A percentile compares a stretch with the other conserved stretches of the same genome.
Conservation (phyloP, 2,329 filamentous ascomycete species). For the Helotiales sp. region DNA sequence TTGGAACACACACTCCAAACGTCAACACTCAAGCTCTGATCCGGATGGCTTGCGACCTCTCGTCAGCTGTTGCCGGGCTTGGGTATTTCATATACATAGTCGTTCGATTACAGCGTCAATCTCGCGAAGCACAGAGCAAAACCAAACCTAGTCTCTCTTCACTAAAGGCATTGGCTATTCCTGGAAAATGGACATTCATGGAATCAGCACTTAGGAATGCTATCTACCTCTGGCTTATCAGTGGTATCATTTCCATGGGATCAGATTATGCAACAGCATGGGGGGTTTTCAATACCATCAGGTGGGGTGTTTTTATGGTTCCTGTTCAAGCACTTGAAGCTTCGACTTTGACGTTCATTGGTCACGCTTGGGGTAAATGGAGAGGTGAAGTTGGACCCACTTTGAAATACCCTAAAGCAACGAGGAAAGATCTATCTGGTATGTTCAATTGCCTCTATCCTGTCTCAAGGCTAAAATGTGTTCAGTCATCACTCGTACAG, state of each 20-base stretch:
- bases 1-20: conserved; percentile 52
- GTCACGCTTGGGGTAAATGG: conserved; percentile 63
- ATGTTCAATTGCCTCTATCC: conserved; percentile 7
- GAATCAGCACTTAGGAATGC: conserved; percentile 69
- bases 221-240: conserved; percentile 70
- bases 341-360: conserved; percentile 63
- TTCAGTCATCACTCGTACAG: conserved; percentile 49
- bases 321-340: conserved; percentile 67
- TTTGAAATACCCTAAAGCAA: conserved; percentile 33
- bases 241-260: conserved; percentile 62
- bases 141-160: conserved; percentile 42
- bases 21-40: conserved; percentile 66
- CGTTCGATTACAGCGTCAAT: conserved; percentile 10
- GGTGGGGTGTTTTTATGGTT: conserved; percentile 75
- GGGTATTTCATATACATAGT: conserved; percentile 54
- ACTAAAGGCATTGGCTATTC: conserved; percentile 52
- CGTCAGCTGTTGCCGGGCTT: conserved; percentile 55
- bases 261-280: conserved; percentile 68
- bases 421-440: conserved; percentile 36
- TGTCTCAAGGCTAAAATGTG: conserved; percentile 12
- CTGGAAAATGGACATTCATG: conserved; percentile 58
- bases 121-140: conserved; percentile 11
- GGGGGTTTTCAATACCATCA: conserved; percentile 73
- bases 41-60: conserved; percentile 60
- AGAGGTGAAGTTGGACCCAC: conserved; percentile 37